Percentiles rank a stretch among this genome's conserved stretches.
These are phyloP conservation scores for Metschnikowia reukaufii DNA, from an alignment of 805 yeast species.

Conservation along the genomic window DNA sequence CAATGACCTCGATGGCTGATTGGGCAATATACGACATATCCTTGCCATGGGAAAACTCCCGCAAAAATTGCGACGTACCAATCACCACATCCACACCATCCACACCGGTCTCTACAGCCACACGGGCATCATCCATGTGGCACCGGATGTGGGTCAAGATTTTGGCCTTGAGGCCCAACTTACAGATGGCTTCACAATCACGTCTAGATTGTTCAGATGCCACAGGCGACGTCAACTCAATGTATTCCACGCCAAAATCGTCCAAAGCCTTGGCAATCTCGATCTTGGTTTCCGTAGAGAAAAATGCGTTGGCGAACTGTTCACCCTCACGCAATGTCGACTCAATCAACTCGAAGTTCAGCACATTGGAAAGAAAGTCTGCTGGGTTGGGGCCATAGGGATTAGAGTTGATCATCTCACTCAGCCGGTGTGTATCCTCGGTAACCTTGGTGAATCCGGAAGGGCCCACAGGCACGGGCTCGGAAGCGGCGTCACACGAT, in stretches of 20 bases:
- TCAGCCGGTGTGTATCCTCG: slow-evolving; percentile 33
- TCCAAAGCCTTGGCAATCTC: slow-evolving; percentile 96
- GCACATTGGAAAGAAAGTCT: slow-evolving; percentile 86
- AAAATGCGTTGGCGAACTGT: slow-evolving; percentile 97
- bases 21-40: slow-evolving; percentile 98
- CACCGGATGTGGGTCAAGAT: slow-evolving; percentile 96
- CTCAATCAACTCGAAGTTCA: slow-evolving; percentile 87
- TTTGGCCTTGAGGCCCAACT: slow-evolving; percentile 93
- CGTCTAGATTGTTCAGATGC: slow-evolving; percentile 90
- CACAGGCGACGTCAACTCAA: slow-evolving; percentile 96
- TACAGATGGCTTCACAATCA: slow-evolving; percentile 98
- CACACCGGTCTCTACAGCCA: slow-evolving; percentile 97
- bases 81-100: slow-evolving; percentile 99
- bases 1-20: slow-evolving; percentile 94
- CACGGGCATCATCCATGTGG: slow-evolving; percentile 97
- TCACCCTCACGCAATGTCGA: slow-evolving; percentile 98
- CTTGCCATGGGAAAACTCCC: slow-evolving; percentile 96
- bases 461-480: slow-evolving; percentile 17
- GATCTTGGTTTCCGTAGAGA: slow-evolving; percentile 89
- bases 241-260: slow-evolving; percentile 97
- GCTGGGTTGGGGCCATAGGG: slow-evolving; percentile 97
- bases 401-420: slow-evolving; percentile 38
- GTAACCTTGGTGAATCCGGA: slow-evolving; percentile 38
- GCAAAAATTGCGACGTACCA: slow-evolving; percentile 93
- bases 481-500: slow-evolving; percentile 1